Conservation (phyloP, 2,329 filamentous ascomycete species). For the Nemania sp. region DNA sequence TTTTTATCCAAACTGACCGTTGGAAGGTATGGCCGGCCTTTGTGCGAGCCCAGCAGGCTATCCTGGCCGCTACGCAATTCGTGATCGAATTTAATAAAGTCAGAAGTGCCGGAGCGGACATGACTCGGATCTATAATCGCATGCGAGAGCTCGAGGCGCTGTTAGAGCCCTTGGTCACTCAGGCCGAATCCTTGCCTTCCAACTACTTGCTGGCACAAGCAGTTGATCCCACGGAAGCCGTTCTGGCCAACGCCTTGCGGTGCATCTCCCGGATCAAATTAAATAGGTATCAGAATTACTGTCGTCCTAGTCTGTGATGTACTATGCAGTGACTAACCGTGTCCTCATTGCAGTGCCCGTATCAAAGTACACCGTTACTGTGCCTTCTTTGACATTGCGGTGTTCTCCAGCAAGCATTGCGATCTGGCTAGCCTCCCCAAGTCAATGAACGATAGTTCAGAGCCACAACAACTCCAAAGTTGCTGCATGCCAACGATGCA, state of each 20-base stretch:
- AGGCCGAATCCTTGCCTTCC: conserved; percentile 43
- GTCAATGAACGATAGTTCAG: conserved; percentile 31
- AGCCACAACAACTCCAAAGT: conserved; percentile 39
- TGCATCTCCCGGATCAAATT: conserved; percentile 54
- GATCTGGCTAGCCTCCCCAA: conserved; percentile 46
- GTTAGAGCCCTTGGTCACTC: conserved; percentile 44
- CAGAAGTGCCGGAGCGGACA: conserved; percentile 43
- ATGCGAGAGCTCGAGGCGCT: conserved; percentile 47
- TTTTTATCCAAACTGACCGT: conserved; percentile 21
- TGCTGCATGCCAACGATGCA: conserved; percentile 42
- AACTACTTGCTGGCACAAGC: conserved; percentile 41
- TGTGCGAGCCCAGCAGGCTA: conserved; percentile 52
- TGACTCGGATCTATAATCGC: conserved; percentile 45
- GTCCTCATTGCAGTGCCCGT: conserved; percentile 46
- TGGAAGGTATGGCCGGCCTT: conserved; percentile 48
- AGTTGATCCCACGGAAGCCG: conserved; percentile 45
- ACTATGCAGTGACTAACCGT: conserved; percentile 16
- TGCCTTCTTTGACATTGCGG: conserved; percentile 54
- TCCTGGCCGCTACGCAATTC: conserved; percentile 51
- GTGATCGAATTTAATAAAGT: conserved; percentile 51
- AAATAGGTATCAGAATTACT: conserved; percentile 45
- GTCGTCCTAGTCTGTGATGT: neutral
- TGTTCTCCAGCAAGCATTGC: conserved; percentile 54
- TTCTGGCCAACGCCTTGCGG: conserved; percentile 48
- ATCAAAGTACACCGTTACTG: conserved; percentile 57